These are phyloP conservation scores for Collybiopsis luxurians DNA, from an alignment of 768 basidiomycete species.

Conservation along the genomic window DNA sequence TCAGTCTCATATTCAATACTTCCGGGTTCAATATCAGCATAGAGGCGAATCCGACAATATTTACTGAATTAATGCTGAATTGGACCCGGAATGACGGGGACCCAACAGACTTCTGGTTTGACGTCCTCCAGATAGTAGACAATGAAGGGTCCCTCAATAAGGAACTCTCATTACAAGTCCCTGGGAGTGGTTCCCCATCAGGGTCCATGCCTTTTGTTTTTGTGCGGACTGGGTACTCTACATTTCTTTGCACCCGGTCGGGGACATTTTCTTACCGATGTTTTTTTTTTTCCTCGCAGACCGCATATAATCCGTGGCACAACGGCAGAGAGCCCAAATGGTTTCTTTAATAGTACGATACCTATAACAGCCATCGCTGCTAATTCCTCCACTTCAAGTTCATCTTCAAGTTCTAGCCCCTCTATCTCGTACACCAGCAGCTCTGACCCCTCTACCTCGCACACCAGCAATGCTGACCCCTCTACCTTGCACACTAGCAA, in stretches of 20 bases:
- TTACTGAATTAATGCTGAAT: neutral
- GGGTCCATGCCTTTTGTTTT: neutral
- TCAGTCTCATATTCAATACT: neutral
- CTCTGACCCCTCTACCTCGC: too few species aligned
- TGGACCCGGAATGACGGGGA: neutral
- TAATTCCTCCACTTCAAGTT: neutral
- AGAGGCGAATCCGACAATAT: neutral
- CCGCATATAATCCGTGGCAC: neutral
- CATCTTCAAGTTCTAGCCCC: neutral
- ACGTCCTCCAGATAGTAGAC: too few species aligned
- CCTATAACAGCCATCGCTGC: neutral
- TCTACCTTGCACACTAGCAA: neutral
- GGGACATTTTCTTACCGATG: neutral
- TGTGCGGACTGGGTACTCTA: neutral
- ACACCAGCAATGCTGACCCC: too few species aligned
- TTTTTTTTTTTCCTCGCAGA: neutral
- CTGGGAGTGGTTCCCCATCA: neutral
- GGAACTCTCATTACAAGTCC: too few species aligned
- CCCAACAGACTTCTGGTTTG: too few species aligned
- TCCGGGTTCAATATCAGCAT: conserved; percentile 2
- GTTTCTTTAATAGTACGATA: neutral
- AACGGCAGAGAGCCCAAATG: neutral
- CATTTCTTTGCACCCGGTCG: neutral
- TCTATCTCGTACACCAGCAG: too few species aligned
- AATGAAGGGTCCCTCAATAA: too few species aligned